phyloP scores from a whole-genome alignment of 176 grass and related monocot genomes.

The Zoysia japonica region DNA sequence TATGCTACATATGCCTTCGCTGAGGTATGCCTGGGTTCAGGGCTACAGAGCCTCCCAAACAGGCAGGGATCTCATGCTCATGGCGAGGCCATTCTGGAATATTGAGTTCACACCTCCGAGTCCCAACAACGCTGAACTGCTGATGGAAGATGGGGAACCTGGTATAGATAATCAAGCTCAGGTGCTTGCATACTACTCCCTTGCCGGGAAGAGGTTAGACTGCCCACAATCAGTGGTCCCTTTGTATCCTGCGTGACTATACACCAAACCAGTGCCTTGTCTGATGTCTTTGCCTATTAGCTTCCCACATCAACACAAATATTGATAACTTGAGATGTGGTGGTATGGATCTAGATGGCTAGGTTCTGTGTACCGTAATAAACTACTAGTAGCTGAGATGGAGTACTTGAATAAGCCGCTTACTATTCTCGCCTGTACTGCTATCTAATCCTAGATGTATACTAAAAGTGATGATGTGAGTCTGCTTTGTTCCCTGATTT shows the following conservation, averaged over 20 bases:
- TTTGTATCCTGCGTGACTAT: constrained; percentile 72
- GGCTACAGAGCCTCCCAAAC: constrained; percentile 72
- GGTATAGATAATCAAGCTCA: constrained; percentile 57
- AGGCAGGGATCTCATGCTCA: constrained; percentile 64
- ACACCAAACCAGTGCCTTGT: constrained; percentile 31
- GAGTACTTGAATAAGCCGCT: constrained; percentile 46
- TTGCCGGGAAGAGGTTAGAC: constrained; percentile 72
- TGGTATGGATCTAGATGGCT: constrained; percentile 43
- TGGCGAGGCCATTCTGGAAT: constrained; percentile 86
- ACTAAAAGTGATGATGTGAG: constrained; percentile 26
- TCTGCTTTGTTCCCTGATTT: constrained; percentile 30
- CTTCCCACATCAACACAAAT: constrained; percentile 33
- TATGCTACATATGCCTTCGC: constrained; percentile 44
- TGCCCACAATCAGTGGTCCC: constrained; percentile 66
- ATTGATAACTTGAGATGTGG: constrained; percentile 40
- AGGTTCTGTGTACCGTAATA: constrained; percentile 49
- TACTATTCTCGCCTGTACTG: constrained; percentile 35
- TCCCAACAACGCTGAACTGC: constrained; percentile 4
- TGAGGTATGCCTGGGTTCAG: constrained; percentile 87
- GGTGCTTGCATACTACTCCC: constrained; percentile 85
- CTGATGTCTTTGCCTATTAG: not conserved
- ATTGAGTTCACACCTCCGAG: constrained; percentile 78
- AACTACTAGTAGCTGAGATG: constrained; percentile 45
- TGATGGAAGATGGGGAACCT: constrained; percentile 45
- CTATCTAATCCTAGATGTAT: constrained; percentile 49